Evolutionary conservation across 2,329 filamentous ascomycete genomes (phyloP).

Genomic region (Verticillium dahliae): DNA sequence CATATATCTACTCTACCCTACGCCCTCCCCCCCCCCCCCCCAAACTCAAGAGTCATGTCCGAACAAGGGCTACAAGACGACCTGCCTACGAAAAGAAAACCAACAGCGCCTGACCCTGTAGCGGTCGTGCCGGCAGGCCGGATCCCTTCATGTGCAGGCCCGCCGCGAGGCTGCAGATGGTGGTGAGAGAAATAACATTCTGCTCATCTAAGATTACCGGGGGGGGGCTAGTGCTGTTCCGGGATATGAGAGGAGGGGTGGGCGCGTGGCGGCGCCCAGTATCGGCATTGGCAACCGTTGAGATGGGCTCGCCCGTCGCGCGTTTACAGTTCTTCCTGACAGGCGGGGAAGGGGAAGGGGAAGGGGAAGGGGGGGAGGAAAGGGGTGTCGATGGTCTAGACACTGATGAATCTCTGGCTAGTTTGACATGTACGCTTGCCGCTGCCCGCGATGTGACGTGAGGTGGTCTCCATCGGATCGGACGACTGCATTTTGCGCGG

Average conservation of each 20-base stretch:
- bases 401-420: background rate
- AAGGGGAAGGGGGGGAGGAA: too few species aligned
- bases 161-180: background rate
- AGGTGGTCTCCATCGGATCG: background rate
- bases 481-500: too few species aligned
- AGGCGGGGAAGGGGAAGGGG: background rate
- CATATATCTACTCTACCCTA: background rate
- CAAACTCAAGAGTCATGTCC: background rate
- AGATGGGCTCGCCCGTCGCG: background rate
- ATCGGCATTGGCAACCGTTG: too few species aligned
- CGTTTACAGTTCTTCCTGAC: background rate
- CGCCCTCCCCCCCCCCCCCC: too few species aligned
- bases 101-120: background rate
- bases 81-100: background rate
- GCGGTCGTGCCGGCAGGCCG: background rate
- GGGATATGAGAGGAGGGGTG: background rate
- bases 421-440: background rate
- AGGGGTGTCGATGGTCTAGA: background rate
- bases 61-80: background rate
- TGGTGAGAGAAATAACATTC: background rate
- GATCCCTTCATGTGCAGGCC: background rate
- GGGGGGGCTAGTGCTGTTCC: background rate
- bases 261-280: background rate
- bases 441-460: background rate
- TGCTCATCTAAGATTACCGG: conserved; percentile 1